Conservation (phyloP, 2,329 filamentous ascomycete species). For the Elsinoe arachidis region DNA sequence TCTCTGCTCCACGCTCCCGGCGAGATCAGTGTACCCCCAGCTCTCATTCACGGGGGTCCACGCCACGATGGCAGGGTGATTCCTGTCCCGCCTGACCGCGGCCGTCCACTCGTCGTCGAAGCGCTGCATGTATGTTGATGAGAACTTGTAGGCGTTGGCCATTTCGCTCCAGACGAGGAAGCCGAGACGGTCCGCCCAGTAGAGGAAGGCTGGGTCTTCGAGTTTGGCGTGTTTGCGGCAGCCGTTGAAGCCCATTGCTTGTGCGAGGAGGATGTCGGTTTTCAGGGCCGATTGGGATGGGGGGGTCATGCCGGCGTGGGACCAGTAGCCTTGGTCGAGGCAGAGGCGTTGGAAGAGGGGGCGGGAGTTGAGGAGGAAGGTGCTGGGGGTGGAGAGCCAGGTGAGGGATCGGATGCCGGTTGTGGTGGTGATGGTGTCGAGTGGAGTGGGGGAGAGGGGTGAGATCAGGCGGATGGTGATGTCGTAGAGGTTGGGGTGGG, state of each 20-base stretch:
- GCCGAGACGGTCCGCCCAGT: conserved; percentile 53
- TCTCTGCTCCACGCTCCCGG: conserved; percentile 48
- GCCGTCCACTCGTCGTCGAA: conserved; percentile 59
- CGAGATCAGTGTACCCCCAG: conserved; percentile 56
- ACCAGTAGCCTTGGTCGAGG: conserved; percentile 58
- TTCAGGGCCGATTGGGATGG: conserved; percentile 40
- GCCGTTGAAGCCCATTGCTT: conserved; percentile 56
- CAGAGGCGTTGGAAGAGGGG: conserved; percentile 54
- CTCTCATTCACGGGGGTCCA: conserved; percentile 60
- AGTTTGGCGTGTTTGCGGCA: conserved; percentile 59
- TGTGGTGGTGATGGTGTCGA: conserved; percentile 52
- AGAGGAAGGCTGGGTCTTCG: conserved; percentile 52
- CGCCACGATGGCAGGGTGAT: conserved; percentile 54
- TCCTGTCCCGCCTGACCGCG: conserved; percentile 54
- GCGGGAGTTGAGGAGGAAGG: conserved; percentile 50
- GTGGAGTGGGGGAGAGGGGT: conserved; percentile 25
- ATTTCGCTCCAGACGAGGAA: conserved; percentile 58
- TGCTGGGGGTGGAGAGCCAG: conserved; percentile 51
- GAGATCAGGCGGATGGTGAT: conserved; percentile 43
- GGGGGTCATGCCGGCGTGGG: conserved; percentile 51
- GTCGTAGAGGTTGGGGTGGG: conserved; percentile 8
- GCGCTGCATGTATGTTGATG: conserved; percentile 47
- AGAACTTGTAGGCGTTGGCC: conserved; percentile 57
- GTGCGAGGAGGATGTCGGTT: conserved; percentile 47
- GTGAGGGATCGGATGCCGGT: conserved; percentile 53